Evolutionary conservation across 352 stramenopile genomes (phyloP).

Genomic region (Pythium brachiatum): DNA sequence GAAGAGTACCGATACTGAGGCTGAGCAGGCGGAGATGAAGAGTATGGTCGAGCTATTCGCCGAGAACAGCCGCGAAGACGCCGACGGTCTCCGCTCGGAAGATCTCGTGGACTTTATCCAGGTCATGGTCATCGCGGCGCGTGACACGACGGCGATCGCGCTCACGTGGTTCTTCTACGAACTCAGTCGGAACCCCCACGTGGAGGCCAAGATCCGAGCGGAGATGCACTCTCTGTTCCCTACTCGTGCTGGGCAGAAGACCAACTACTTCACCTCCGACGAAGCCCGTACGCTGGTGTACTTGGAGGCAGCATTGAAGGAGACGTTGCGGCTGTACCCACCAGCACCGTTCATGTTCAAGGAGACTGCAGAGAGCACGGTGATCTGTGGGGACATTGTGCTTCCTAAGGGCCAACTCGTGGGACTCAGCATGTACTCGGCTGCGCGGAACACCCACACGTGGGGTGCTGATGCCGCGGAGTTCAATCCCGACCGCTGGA

Average conservation of each 20-base stretch:
- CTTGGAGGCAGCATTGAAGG: constrained; percentile 51
- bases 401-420: constrained; percentile 25
- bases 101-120: constrained; percentile 68
- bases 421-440: constrained; percentile 25
- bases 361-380: constrained; percentile 49
- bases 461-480: constrained; percentile 53
- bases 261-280: constrained; percentile 36
- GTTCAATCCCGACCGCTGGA: constrained; percentile 61
- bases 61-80: constrained; percentile 11
- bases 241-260: background rate
- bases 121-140: constrained; percentile 61
- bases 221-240: constrained; percentile 34
- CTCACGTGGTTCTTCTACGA: constrained; percentile 77
- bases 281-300: constrained; percentile 53
- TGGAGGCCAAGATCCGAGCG: constrained; percentile 38
- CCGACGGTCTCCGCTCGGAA: constrained; percentile 32
- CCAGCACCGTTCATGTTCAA: constrained; percentile 55
- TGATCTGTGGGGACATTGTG: constrained; percentile 31
- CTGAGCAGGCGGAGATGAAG: background rate
- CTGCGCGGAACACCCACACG: constrained; percentile 24
- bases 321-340: constrained; percentile 67
- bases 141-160: constrained; percentile 74
- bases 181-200: constrained; percentile 54
- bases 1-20: background rate
- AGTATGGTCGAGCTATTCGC: constrained; percentile 13